Conservation (phyloP, 257 asterid genomes). For the Osmanthus fragrans region DNA sequence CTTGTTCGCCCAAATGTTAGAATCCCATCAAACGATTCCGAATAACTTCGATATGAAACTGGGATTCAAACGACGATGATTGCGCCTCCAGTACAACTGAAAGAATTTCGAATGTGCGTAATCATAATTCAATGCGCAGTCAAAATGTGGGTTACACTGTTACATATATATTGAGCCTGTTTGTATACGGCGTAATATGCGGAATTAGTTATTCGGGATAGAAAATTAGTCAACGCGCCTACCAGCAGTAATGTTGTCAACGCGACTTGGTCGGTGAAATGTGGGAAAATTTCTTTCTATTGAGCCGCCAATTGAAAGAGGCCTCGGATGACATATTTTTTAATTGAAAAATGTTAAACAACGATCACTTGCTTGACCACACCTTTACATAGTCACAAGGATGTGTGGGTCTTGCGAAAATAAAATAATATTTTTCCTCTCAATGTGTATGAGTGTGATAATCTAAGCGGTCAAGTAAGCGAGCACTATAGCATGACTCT, state of each 20-base stretch:
- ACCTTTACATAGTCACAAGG: no score
- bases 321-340: no score
- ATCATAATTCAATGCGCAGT: neutral
- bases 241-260: neutral
- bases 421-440: no score
- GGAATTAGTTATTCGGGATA: neutral
- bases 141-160: neutral
- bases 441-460: no score
- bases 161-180: neutral
- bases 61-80: neutral
- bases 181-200: neutral
- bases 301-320: neutral
- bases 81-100: neutral
- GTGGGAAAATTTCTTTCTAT: neutral
- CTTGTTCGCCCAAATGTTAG: neutral
- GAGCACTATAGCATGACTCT: no score
- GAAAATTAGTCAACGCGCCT: neutral
- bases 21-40: neutral
- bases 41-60: neutral
- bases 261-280: slow-evolving; percentile 16
- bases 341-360: no score
- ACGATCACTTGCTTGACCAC: no score
- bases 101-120: neutral
- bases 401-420: no score
- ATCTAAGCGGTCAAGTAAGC: no score